Evolutionary conservation across 1,284 basidiomycete genomes (phyloP).

Genomic region (Paramarasmius palmivorus): DNA sequence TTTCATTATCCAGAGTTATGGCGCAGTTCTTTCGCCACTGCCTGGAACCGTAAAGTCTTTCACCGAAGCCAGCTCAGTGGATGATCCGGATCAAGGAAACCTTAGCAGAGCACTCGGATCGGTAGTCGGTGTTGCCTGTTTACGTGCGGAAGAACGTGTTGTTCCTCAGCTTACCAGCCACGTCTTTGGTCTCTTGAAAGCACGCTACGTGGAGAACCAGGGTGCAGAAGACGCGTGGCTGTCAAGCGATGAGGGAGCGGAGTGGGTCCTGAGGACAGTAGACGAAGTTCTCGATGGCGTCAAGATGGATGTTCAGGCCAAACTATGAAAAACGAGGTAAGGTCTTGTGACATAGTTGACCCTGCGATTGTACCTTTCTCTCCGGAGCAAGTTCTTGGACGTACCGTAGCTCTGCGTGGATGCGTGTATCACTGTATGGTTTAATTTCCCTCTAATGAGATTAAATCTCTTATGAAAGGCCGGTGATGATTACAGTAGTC

Average conservation of each 20-base stretch:
- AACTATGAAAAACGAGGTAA: conserved; percentile 48
- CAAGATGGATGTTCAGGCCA: conserved; percentile 44
- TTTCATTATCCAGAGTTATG: conserved; percentile 95
- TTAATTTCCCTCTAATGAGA: conserved; percentile 1
- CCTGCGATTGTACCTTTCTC: conserved; percentile 24
- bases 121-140: conserved; percentile 87
- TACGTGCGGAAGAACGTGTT: conserved; percentile 87
- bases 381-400: conserved; percentile 28
- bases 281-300: conserved; percentile 80
- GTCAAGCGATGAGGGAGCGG: conserved; percentile 84
- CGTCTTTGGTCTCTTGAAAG: conserved; percentile 91
- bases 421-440: neutral
- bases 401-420: no score
- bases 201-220: conserved; percentile 58
- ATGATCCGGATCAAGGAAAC: conserved; percentile 71
- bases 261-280: conserved; percentile 89
- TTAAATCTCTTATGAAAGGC: conserved; percentile 4
- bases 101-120: conserved; percentile 87
- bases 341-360: conserved; percentile 18
- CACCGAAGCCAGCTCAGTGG: conserved; percentile 35
- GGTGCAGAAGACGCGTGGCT: conserved; percentile 85
- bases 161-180: conserved; percentile 91
- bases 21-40: conserved; percentile 80
- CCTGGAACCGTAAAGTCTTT: conserved; percentile 50
- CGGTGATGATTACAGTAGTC: conserved; percentile 1